Conservation (phyloP, 2,329 filamentous ascomycete genomes). For the Xylaria sp. region DNA sequence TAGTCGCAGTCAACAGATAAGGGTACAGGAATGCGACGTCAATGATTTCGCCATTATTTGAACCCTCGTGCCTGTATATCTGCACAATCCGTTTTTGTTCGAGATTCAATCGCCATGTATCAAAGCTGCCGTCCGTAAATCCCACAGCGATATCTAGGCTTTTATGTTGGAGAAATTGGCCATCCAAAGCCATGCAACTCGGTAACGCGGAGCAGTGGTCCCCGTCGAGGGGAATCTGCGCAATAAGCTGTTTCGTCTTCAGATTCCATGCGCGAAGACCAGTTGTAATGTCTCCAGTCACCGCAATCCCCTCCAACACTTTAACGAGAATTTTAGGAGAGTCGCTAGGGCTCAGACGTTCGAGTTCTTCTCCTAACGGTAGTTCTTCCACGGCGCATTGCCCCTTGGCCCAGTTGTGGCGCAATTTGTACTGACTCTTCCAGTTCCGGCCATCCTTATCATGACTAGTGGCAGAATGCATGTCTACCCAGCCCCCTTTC, state of each 20-base stretch:
- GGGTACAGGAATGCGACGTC: constrained; percentile 75
- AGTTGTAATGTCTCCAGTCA: constrained; percentile 72
- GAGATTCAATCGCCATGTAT: constrained; percentile 67
- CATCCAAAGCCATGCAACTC: constrained; percentile 70
- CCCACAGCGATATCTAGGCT: constrained; percentile 69
- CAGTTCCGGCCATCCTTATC: constrained; percentile 34
- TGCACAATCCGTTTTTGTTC: constrained; percentile 50
- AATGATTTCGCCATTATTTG: constrained; percentile 68
- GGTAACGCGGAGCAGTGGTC: constrained; percentile 47
- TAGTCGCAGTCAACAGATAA: constrained; percentile 80
- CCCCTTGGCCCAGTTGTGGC: constrained; percentile 89
- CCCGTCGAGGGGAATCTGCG: constrained; percentile 48
- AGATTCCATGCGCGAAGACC: constrained; percentile 83
- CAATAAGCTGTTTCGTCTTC: constrained; percentile 66
- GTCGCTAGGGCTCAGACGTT: constrained; percentile 41
- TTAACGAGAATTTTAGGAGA: constrained; percentile 72
- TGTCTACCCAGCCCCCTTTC: constrained; percentile 54
- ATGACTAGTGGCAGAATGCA: constrained; percentile 56
- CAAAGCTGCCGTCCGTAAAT: constrained; percentile 74
- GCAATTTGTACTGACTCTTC: constrained; percentile 80
- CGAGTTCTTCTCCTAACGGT: constrained; percentile 44
- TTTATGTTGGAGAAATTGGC: constrained; percentile 49
- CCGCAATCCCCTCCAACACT: constrained; percentile 75
- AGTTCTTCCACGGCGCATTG: constrained; percentile 82
- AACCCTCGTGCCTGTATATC: constrained; percentile 65